Conservation (phyloP, 176 grass and related monocot genomes). For the Chloris gayana region DNA sequence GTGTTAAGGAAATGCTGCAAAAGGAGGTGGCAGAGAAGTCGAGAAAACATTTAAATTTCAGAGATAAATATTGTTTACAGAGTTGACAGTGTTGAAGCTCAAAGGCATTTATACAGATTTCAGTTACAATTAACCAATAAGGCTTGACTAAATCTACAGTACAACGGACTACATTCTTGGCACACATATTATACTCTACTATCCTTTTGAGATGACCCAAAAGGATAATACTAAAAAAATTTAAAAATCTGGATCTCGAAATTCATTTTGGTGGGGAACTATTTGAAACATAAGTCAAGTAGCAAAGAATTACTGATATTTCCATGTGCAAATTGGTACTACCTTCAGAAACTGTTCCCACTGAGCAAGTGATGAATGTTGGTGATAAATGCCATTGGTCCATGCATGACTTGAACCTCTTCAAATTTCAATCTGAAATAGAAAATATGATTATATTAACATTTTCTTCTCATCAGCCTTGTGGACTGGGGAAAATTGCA, state of each 20-base stretch:
- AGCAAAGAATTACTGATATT: not conserved
- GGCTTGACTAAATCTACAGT: not conserved
- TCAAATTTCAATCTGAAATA: not conserved
- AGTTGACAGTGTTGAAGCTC: not conserved
- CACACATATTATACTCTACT: not conserved
- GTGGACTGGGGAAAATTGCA: slow-evolving; percentile 90
- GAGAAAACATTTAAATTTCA: slow-evolving; percentile 1
- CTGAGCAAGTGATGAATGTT: slow-evolving; percentile 31
- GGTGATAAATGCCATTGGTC: slow-evolving; percentile 28
- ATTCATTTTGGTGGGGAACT: not conserved
- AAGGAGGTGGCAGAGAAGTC: not conserved
- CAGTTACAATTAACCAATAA: not conserved
- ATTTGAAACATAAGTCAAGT: not conserved
- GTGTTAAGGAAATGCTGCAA: not conserved
- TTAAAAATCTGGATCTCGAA: not conserved
- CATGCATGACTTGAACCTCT: slow-evolving; percentile 10
- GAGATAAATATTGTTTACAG: not conserved
- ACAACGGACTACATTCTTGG: not conserved
- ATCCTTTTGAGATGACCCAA: not conserved
- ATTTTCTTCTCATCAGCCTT: slow-evolving; percentile 57
- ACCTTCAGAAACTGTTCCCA: not conserved
- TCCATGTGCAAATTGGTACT: not conserved
- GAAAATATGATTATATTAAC: slow-evolving; percentile 20
- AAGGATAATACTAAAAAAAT: not conserved
- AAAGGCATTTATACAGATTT: not conserved